A percentile compares a stretch with the other conserved stretches of the same genome.
Evolutionary conservation across 768 basidiomycete species (phyloP).

Genomic region (Naganishia vaughanmartiniae): DNA sequence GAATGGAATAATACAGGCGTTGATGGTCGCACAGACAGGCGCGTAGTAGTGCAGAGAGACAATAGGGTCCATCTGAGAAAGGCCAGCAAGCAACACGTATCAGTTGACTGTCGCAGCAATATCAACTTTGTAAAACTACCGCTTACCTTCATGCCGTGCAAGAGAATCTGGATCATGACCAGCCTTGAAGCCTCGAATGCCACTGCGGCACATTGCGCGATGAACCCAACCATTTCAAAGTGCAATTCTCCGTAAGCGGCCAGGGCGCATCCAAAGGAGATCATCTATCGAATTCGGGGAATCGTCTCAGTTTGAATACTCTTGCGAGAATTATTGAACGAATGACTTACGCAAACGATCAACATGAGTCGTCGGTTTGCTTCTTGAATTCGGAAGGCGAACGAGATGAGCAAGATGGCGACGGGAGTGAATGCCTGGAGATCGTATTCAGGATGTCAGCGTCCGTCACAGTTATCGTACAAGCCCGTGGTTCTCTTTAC

Average conservation of each 20-base stretch:
- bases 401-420: constrained; percentile 74
- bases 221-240: constrained; percentile 84
- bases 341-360: constrained; percentile 63
- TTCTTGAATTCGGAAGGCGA: constrained; percentile 81
- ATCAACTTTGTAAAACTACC: not conserved
- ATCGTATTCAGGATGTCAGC: not conserved
- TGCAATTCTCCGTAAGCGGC: constrained; percentile 85
- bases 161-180: constrained; percentile 94
- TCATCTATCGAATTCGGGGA: constrained; percentile 58
- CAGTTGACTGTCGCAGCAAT: not conserved
- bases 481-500: constrained; percentile 48
- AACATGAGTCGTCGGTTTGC: constrained; percentile 74
- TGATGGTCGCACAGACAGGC: constrained; percentile 80
- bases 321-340: not conserved
- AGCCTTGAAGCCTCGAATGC: constrained; percentile 81
- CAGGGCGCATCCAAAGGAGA: constrained; percentile 69
- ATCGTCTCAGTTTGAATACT: not conserved
- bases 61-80: constrained; percentile 78
- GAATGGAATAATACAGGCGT: constrained; percentile 79
- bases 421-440: constrained; percentile 50
- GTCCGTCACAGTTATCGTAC: not conserved
- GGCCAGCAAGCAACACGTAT: not conserved
- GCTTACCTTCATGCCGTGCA: constrained; percentile 76
- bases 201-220: constrained; percentile 83
- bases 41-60: constrained; percentile 74